Percentiles rank a stretch among this genome's conserved stretches.
Conservation (phyloP, 495 filamentous ascomycete genomes). For the Terfezia claveryi region DNA sequence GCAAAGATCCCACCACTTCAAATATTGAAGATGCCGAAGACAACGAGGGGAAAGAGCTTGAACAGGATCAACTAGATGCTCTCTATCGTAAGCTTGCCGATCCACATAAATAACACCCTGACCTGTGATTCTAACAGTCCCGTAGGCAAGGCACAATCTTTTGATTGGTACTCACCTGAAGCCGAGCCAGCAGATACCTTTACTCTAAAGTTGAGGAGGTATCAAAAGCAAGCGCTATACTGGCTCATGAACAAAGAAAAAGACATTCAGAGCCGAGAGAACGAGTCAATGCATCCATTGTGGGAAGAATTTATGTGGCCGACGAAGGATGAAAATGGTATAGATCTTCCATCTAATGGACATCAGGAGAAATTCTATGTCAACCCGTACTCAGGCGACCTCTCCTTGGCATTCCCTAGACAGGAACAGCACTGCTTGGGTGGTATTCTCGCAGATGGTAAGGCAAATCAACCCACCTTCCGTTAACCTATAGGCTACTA, state of each 20-base stretch:
- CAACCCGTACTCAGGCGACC: constrained; percentile 86
- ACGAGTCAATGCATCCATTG: constrained; percentile 78
- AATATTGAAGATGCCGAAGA: constrained; percentile 30
- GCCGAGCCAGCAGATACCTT: constrained; percentile 65
- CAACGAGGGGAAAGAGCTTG: constrained; percentile 59
- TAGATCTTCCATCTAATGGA: constrained; percentile 39
- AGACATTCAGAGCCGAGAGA: constrained; percentile 29
- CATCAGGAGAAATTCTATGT: constrained; percentile 64
- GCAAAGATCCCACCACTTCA: neutral
- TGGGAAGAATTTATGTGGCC: constrained; percentile 96
- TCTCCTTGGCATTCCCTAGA: constrained; percentile 75
- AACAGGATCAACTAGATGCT: constrained; percentile 84
- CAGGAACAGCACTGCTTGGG: constrained; percentile 91
- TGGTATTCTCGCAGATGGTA: constrained; percentile 83
- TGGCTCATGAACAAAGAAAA: constrained; percentile 94
- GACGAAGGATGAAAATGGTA: constrained; percentile 63
- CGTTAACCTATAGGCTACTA: neutral
- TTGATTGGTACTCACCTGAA: constrained; percentile 80
- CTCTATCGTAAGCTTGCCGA: constrained; percentile 34
- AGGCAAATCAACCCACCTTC: constrained; percentile 22
- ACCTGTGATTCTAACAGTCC: constrained; percentile 2
- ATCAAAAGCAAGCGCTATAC: constrained; percentile 83
- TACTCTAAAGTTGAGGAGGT: constrained; percentile 61
- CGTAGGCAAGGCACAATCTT: constrained; percentile 73
- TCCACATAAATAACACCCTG: neutral